Conservation (phyloP, 2,329 filamentous ascomycete species). For the Aurifilum marmelostoma region DNA sequence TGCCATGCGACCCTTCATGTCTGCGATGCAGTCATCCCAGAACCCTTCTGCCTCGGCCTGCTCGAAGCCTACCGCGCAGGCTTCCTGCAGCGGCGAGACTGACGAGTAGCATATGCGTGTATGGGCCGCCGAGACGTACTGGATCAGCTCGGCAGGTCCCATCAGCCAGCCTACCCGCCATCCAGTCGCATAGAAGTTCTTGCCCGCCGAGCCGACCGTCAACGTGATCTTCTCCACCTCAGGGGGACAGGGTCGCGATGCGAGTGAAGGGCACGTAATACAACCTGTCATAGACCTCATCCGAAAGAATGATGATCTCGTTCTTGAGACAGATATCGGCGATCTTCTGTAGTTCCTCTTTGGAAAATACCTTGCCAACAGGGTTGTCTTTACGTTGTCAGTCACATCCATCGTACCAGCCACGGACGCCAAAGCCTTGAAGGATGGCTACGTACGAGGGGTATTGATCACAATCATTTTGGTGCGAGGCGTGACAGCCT, state of each 20-base stretch:
- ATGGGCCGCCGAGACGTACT: constrained; percentile 89
- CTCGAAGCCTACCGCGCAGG: constrained; percentile 89
- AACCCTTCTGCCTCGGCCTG: constrained; percentile 83
- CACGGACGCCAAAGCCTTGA: too few species aligned
- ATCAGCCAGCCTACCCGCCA: constrained; percentile 97
- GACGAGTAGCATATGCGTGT: constrained; percentile 96
- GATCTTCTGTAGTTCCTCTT: constrained; percentile 79
- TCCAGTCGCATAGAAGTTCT: constrained; percentile 97
- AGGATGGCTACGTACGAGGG: constrained; percentile 50
- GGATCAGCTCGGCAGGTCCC: constrained; percentile 83
- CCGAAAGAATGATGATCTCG: constrained; percentile 89
- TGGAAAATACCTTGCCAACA: constrained; percentile 92
- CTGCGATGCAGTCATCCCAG: constrained; percentile 79
- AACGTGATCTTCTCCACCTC: constrained; percentile 87
- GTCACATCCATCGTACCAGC: neutral
- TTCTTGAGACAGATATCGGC: constrained; percentile 89
- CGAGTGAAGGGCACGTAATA: constrained; percentile 96
- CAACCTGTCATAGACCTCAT: constrained; percentile 92
- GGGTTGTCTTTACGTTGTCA: constrained; percentile 71
- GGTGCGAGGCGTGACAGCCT: constrained; percentile 80
- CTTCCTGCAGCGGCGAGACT: constrained; percentile 92
- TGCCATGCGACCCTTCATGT: constrained; percentile 90
- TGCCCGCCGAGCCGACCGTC: constrained; percentile 93
- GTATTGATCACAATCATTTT: constrained; percentile 96
- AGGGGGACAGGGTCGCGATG: constrained; percentile 85